phyloP scores from a whole-genome alignment of 345 rosid genomes.

The Zanthoxylum bungeanum region DNA sequence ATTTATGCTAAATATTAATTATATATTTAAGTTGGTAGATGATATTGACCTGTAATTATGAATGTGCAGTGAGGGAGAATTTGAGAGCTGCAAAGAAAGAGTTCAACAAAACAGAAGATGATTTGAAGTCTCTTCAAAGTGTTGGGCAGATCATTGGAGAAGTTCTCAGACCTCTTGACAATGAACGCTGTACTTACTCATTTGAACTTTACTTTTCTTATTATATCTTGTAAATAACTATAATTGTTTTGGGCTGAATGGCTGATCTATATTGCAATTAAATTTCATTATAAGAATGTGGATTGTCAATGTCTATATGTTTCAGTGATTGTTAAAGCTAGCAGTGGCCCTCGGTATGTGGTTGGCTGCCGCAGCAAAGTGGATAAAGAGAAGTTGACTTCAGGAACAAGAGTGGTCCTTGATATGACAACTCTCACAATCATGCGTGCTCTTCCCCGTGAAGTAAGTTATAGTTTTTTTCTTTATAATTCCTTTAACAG shows the following conservation, averaged over 20 bases:
- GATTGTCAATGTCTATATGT: not conserved
- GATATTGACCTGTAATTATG: constrained; percentile 4
- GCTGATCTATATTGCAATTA: no score
- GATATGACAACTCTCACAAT: constrained; percentile 72
- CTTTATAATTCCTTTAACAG: constrained; percentile 3
- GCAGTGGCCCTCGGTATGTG: constrained; percentile 94
- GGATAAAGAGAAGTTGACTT: constrained; percentile 82
- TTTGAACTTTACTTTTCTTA: not conserved
- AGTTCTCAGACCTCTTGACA: constrained; percentile 93
- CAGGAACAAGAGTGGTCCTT: constrained; percentile 91
- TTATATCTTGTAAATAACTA: not conserved
- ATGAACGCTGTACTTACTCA: constrained; percentile 69
- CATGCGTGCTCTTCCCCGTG: constrained; percentile 84
- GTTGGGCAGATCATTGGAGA: constrained; percentile 99
- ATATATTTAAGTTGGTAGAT: not conserved
- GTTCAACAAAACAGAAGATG: constrained; percentile 97
- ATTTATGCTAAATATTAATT: not conserved
- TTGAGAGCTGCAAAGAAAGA: constrained; percentile 83
- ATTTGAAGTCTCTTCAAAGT: constrained; percentile 97
- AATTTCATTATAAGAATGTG: not conserved
- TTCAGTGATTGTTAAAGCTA: constrained; percentile 92
- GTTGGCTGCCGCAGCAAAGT: constrained; percentile 98
- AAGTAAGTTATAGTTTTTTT: constrained; percentile 34
- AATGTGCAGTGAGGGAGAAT: constrained; percentile 71
- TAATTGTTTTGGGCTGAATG: not conserved